Percentiles rank a stretch among this genome's conserved stretches.
phyloP scores from a whole-genome alignment of 139 green algal genomes.

The Ettlia oleoabundans region DNA sequence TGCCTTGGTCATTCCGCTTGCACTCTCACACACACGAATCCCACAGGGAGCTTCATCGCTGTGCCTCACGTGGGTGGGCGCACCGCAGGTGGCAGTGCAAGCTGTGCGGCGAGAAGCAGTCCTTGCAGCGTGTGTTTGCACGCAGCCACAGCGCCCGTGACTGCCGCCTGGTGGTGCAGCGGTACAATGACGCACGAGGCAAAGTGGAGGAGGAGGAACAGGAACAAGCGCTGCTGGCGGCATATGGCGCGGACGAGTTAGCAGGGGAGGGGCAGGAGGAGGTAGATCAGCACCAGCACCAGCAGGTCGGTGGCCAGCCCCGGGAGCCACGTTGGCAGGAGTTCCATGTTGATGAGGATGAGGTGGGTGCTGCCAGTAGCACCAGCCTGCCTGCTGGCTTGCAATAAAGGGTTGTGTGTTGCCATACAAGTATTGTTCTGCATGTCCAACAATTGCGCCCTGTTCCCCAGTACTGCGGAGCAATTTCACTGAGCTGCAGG shows the following conservation, averaged over 20 bases:
- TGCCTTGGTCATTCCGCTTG: no score
- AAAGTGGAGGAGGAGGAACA: constrained; percentile 11
- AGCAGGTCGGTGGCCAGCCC: neutral
- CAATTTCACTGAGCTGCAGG: neutral
- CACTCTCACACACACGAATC: no score
- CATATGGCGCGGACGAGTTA: neutral
- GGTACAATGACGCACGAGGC: constrained; percentile 19
- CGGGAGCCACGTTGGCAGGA: neutral
- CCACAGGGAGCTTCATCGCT: no score
- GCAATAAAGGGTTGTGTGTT: no score
- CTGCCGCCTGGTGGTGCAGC: constrained; percentile 17
- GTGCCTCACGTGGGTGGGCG: no score
- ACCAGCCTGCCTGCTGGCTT: neutral
- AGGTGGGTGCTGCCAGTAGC: neutral
- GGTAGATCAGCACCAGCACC: neutral
- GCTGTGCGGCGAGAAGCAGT: constrained; percentile 31
- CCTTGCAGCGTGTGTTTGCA: constrained; percentile 27
- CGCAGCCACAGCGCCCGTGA: constrained; percentile 9
- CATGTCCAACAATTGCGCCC: no score
- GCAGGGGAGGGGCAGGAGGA: neutral
- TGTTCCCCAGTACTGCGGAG: no score
- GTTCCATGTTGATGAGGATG: neutral
- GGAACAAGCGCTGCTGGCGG: neutral
- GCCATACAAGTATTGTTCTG: no score
- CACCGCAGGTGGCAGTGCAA: constrained; percentile 39